Base-by-base conservation (phyloP, 2,329 filamentous ascomycete species). In the Pyricularia grisea region DNA sequence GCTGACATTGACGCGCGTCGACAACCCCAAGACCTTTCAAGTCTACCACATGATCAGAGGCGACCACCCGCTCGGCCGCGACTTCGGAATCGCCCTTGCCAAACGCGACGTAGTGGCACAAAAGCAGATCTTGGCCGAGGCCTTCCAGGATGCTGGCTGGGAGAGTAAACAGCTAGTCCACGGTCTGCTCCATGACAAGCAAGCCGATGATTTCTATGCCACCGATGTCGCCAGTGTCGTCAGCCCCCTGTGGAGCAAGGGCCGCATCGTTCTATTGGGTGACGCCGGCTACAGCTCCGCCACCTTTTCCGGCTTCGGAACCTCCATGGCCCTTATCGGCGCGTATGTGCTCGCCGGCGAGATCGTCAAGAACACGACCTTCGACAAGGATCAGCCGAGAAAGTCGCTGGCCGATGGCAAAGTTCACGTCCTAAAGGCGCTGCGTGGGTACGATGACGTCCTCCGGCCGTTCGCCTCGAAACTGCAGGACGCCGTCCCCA, bases 341-440 rank as follows among this genome's bases (percentile, higher is more conserved):
- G 84, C 85, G 0, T 89, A 88, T 72, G 75, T 87, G 2, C 77
- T 89, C 4, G 86, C 86, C 0, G 87, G 87, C 1, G 86, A 87
- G 75, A 70, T 74, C 25, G 71, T 69, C 20, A 68, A 67, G 55
- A 70, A 72, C 65, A 70, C 61, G 50, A 68, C 64, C 20, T 17
- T 23, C 9, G 64, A n/a, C 30, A 20, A 66, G 28, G 30, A 27
- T 11, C 25, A 12, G 12, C n/a, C n/a, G 25, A 25, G 65, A 28
- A 36, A 20, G 33, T 23, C 23, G 25, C 42, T 63, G 12, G 65
- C 33, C 3, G 12, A 68, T n/a, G 68, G 71, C 12, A 70, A 76
- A 65, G 67, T 76, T 9, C 71, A 75, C 14, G 72, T 81, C 2
- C 68, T 70, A 2, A 72, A 65, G 0, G 83, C 79, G 27, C 75